These are phyloP conservation scores for Suhomyces terraborum DNA, from an alignment of 1,139 yeast genomes.

Conservation along the genomic window DNA sequence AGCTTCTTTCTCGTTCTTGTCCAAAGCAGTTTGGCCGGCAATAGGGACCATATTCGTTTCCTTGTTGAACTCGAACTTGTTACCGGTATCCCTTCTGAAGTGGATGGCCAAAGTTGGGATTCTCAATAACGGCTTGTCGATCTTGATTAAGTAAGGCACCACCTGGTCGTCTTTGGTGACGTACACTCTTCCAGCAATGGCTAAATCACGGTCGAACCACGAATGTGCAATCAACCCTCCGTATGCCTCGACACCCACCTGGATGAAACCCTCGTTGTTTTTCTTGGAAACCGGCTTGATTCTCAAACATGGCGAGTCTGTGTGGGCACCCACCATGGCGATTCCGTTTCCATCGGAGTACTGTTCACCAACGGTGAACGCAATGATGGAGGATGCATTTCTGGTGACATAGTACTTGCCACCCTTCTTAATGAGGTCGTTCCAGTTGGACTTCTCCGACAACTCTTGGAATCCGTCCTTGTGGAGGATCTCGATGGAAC, in stretches of 20 bases:
- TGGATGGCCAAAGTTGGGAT: conserved; percentile 97
- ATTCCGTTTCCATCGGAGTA: conserved; percentile 83
- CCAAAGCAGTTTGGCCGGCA: conserved; percentile 63
- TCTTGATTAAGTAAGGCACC: conserved; percentile 70
- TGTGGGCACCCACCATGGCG: conserved; percentile 90
- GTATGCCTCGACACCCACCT: conserved; percentile 90
- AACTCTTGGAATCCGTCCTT: conserved; percentile 73
- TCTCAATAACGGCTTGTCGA: conserved; percentile 81
- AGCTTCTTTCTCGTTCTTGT: conserved; percentile 29
- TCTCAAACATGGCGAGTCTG: conserved; percentile 91
- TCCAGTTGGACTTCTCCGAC: conserved; percentile 77
- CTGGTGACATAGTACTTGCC: conserved; percentile 81
- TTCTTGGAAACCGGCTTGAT: conserved; percentile 87
- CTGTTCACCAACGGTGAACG: conserved; percentile 76
- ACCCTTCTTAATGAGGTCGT: conserved; percentile 50
- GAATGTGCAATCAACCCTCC: conserved; percentile 95
- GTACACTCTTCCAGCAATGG: conserved; percentile 90
- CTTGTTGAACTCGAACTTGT: conserved; percentile 84
- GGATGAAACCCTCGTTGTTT: conserved; percentile 73
- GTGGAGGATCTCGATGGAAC: conserved; percentile 54
- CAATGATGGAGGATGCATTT: conserved; percentile 85
- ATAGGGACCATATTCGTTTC: conserved; percentile 88
- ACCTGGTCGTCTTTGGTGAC: conserved; percentile 53
- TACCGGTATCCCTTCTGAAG: conserved; percentile 72
- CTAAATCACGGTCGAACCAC: conserved; percentile 92